Conservation (phyloP, 2,329 filamentous ascomycete genomes). For the Sporothrix globosa region DNA sequence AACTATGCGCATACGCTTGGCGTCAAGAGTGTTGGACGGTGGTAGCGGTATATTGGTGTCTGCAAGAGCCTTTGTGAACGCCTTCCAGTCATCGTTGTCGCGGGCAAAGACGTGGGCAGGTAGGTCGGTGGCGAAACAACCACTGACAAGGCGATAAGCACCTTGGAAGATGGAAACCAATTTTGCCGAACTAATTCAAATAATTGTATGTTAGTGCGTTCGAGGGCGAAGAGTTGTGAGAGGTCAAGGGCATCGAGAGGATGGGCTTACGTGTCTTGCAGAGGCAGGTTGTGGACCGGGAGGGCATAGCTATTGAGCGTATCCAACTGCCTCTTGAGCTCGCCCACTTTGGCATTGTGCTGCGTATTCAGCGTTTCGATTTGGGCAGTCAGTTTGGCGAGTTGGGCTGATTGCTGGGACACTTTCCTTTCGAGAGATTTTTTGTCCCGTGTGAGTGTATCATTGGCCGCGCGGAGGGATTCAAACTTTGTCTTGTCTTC, state of each 20-base stretch:
- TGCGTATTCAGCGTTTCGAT: neutral
- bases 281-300: neutral
- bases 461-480: neutral
- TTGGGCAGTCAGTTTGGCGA: neutral
- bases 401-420: neutral
- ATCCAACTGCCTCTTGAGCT: neutral
- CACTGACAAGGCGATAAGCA: neutral
- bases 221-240: neutral
- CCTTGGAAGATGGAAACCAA: slow-evolving; percentile 9
- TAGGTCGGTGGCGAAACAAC: slow-evolving; percentile 21
- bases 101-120: neutral
- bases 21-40: slow-evolving; percentile 5
- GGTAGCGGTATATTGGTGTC: slow-evolving; percentile 9
- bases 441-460: neutral
- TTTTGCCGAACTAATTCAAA: neutral
- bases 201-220: neutral
- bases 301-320: neutral
- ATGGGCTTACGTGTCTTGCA: neutral
- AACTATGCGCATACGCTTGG: slow-evolving; percentile 29
- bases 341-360: neutral
- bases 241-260: neutral
- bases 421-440: neutral
- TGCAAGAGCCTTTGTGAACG: neutral
- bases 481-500: neutral
- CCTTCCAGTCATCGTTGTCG: neutral